Conservation (phyloP, 2,329 filamentous ascomycete genomes). For the Aspergillus eucalypticola region DNA sequence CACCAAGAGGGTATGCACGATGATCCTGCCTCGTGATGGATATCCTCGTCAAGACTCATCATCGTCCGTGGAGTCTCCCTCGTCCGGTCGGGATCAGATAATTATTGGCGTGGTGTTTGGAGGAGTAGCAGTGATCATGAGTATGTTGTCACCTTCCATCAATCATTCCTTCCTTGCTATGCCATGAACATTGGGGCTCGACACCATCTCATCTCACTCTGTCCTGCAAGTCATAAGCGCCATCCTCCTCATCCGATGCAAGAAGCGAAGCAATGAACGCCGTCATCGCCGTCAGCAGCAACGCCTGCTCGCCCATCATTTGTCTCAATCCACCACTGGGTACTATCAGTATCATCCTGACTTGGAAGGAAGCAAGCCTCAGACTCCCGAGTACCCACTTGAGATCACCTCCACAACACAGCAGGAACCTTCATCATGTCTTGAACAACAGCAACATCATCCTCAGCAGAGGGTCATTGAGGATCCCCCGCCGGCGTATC, state of each 20-base stretch:
- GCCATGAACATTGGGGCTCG: background rate
- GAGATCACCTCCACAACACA: background rate
- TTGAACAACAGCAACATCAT: background rate
- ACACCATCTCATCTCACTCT: background rate
- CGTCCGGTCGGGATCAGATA: slow-evolving; percentile 16
- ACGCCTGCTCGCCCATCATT: slow-evolving; percentile 14
- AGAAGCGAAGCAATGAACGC: slow-evolving; percentile 27
- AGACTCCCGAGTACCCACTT: background rate
- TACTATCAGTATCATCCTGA: slow-evolving; percentile 6
- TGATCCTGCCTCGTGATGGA: background rate
- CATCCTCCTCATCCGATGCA: slow-evolving; percentile 27
- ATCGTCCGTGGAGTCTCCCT: background rate
- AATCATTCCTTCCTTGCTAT: background rate
- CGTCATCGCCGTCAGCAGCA: slow-evolving; percentile 22
- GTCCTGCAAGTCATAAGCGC: slow-evolving; percentile 24
- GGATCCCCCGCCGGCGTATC: slow-evolving; percentile 31
- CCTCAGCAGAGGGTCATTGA: slow-evolving; percentile 11
- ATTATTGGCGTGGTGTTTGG: slow-evolving; percentile 34
- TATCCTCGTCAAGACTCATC: background rate
- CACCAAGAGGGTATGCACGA: background rate
- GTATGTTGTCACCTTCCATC: slow-evolving; percentile 20
- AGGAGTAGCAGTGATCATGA: slow-evolving; percentile 26
- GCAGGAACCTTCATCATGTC: background rate
- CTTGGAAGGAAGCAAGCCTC: background rate
- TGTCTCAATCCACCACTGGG: background rate